Percentiles rank a stretch among this genome's conserved stretches.
Conservation (phyloP, 495 filamentous ascomycete genomes). For the Penicillium chermesinum region DNA sequence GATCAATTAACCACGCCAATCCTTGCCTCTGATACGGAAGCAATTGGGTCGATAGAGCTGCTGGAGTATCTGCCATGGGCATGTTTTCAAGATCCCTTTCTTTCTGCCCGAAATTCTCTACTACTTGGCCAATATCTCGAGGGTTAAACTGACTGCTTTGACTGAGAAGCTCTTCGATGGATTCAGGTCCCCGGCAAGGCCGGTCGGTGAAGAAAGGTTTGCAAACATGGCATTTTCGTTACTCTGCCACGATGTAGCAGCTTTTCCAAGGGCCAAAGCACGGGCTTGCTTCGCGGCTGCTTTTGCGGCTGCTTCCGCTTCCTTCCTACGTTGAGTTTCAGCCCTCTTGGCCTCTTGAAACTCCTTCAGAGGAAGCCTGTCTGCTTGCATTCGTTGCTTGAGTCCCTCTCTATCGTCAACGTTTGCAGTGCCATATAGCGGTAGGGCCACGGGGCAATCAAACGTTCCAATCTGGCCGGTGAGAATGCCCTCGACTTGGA, state of each 20-base stretch:
- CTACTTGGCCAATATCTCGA: constrained; percentile 59
- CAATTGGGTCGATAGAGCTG: constrained; percentile 56
- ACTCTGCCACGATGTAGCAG: constrained; percentile 27
- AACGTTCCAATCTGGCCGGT: constrained; percentile 56
- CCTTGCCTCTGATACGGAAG: constrained; percentile 82
- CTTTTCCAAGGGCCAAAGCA: constrained; percentile 36
- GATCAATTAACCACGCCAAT: constrained; percentile 74
- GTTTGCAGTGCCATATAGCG: constrained; percentile 61
- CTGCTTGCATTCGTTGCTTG: constrained; percentile 56
- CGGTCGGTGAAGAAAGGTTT: constrained; percentile 28
- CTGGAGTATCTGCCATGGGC: constrained; percentile 67
- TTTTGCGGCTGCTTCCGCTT: constrained; percentile 40
- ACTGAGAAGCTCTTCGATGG: constrained; percentile 58
- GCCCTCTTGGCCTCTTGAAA: constrained; percentile 34
- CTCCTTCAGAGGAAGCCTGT: constrained; percentile 50
- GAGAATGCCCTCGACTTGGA: constrained; percentile 63
- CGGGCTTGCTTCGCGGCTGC: constrained; percentile 46
- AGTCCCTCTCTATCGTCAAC: constrained; percentile 44
- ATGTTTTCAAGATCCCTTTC: constrained; percentile 68
- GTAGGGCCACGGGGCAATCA: constrained; percentile 66
- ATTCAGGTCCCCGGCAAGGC: constrained; percentile 24
- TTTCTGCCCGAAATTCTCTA: constrained; percentile 61
- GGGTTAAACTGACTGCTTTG: constrained; percentile 67
- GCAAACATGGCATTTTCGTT: constrained; percentile 25
- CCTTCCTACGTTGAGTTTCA: constrained; percentile 23